Conservation (phyloP, 192 early-diverging fungal genomes). For the Umbelopsis isabellina region DNA sequence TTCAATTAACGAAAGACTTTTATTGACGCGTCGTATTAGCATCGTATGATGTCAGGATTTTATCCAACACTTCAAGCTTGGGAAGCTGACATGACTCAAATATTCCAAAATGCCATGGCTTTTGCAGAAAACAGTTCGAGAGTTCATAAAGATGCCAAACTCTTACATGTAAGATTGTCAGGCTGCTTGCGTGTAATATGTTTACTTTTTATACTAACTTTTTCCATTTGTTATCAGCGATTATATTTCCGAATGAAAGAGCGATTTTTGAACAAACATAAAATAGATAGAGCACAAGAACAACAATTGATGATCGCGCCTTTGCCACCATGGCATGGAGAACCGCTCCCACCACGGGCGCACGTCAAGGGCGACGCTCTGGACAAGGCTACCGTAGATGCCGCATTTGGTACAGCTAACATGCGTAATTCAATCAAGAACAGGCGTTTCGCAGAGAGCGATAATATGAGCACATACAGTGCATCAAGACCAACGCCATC, state of each 20-base stretch:
- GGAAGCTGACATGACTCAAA: slow-evolving; percentile 76
- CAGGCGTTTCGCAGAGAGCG: not conserved
- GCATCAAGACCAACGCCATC: not conserved
- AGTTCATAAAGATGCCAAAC: slow-evolving; percentile 77
- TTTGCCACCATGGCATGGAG: slow-evolving; percentile 27
- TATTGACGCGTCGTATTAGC: slow-evolving; percentile 43
- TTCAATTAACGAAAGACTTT: not conserved
- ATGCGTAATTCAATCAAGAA: not conserved
- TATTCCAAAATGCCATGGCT: slow-evolving; percentile 91
- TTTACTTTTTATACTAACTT: not conserved
- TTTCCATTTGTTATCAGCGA: slow-evolving; percentile 17
- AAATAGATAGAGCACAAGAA: slow-evolving; percentile 28
- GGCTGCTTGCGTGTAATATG: not conserved
- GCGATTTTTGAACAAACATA: slow-evolving; percentile 21
- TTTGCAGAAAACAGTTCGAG: slow-evolving; percentile 89
- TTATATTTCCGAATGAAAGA: slow-evolving; percentile 37
- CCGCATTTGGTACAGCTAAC: slow-evolving; percentile 19
- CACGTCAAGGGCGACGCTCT: slow-evolving; percentile 7
- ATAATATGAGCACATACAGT: not conserved
- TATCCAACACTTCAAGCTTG: slow-evolving; percentile 76
- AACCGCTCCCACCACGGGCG: not conserved
- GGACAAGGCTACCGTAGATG: slow-evolving; percentile 10
- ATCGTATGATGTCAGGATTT: slow-evolving; percentile 58
- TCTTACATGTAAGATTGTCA: slow-evolving; percentile 42
- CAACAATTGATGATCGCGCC: slow-evolving; percentile 18